phyloP scores from a whole-genome alignment of 2,329 filamentous ascomycete genomes.

The Fusarium setosum region DNA sequence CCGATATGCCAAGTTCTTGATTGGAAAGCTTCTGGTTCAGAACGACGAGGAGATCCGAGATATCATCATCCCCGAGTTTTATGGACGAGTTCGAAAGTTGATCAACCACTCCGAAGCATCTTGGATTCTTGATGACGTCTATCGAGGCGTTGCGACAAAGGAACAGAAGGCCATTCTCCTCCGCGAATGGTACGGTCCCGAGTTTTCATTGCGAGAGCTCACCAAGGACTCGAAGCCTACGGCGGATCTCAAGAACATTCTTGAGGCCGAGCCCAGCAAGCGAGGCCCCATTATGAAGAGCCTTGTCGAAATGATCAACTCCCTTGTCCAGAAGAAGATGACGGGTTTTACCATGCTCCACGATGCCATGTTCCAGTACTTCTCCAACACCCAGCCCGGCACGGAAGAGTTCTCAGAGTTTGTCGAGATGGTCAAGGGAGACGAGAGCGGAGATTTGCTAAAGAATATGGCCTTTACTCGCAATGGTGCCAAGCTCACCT shows the following conservation, averaged over 20 bases:
- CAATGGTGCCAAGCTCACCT: slow-evolving; percentile 85
- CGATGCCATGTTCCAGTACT: slow-evolving; percentile 98
- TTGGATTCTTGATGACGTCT: slow-evolving; percentile 98
- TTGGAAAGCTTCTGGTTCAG: slow-evolving; percentile 95
- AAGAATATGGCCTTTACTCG: slow-evolving; percentile 98
- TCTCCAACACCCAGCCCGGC: slow-evolving; percentile 80
- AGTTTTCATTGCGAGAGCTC: slow-evolving; percentile 84
- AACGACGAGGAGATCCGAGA: slow-evolving; percentile 89
- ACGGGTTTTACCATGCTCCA: slow-evolving; percentile 98
- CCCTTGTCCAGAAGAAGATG: slow-evolving; percentile 94
- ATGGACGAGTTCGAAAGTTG: slow-evolving; percentile 89
- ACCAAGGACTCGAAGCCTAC: slow-evolving; percentile 65
- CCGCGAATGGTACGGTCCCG: slow-evolving; percentile 95
- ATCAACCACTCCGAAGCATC: slow-evolving; percentile 97
- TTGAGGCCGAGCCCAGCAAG: slow-evolving; percentile 85
- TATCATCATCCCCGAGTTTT: slow-evolving; percentile 93
- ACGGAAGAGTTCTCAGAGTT: slow-evolving; percentile 89
- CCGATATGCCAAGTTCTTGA: slow-evolving; percentile 96
- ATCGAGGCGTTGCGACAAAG: slow-evolving; percentile 86
- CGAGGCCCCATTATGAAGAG: slow-evolving; percentile 87
- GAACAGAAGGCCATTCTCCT: slow-evolving; percentile 88
- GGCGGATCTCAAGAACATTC: slow-evolving; percentile 78
- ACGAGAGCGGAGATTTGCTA: slow-evolving; percentile 88
- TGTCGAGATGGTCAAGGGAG: slow-evolving; percentile 88
- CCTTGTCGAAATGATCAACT: slow-evolving; percentile 88